phyloP scores from a whole-genome alignment of 495 filamentous ascomycete genomes.

The Penicillium fimorum region DNA sequence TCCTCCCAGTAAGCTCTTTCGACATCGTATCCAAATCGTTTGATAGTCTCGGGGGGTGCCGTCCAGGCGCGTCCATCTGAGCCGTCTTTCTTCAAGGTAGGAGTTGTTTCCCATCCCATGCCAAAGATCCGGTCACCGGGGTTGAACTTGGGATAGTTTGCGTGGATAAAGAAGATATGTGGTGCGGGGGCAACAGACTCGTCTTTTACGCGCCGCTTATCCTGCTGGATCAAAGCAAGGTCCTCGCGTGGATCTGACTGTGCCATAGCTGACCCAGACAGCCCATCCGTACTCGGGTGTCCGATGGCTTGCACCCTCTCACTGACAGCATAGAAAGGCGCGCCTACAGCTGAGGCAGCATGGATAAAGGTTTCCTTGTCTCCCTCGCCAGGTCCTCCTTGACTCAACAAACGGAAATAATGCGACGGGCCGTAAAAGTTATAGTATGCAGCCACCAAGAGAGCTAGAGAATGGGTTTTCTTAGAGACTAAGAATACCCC shows the following conservation, averaged over 20 bases:
- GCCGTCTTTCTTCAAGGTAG: conserved; percentile 39
- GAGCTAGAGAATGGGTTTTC: conserved; percentile 46
- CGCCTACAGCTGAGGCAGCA: conserved; percentile 50
- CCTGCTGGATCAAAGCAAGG: conserved; percentile 35
- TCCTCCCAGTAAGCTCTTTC: conserved; percentile 55
- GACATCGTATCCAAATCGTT: conserved; percentile 49
- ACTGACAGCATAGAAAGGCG: conserved; percentile 52
- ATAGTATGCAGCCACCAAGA: conserved; percentile 62
- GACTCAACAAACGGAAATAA: conserved; percentile 58
- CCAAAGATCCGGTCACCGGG: conserved; percentile 47
- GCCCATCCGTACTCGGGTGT: conserved; percentile 31
- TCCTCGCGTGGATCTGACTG: conserved; percentile 51
- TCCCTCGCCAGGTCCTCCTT: conserved; percentile 56
- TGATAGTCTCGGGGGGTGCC: conserved; percentile 33
- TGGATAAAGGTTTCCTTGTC: conserved; percentile 66
- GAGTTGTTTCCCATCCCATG: conserved; percentile 38
- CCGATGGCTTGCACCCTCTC: conserved; percentile 43
- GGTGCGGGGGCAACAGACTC: conserved; percentile 30
- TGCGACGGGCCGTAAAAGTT: conserved; percentile 59
- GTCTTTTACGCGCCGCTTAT: conserved; percentile 41
- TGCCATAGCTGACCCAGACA: conserved; percentile 42
- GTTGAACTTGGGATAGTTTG: conserved; percentile 56
- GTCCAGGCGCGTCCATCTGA: conserved; percentile 44
- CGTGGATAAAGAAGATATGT: conserved; percentile 52
- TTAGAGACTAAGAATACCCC: conserved; percentile 61